phyloP scores from a whole-genome alignment of 805 yeast genomes.

The Jamesozyma jinghongensis region DNA sequence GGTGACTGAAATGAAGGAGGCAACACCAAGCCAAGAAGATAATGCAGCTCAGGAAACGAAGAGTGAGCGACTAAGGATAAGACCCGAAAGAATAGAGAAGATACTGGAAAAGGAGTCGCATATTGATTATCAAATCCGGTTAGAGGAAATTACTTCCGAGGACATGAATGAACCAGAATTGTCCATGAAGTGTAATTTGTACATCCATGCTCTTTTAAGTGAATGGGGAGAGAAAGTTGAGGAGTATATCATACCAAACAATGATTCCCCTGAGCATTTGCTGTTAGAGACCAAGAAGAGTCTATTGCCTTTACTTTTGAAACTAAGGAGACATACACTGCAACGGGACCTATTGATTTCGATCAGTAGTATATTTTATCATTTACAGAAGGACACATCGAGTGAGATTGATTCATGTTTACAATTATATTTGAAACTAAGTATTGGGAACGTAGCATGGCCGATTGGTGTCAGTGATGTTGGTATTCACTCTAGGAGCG shows the following conservation, averaged over 20 bases:
- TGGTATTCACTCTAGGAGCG: slow-evolving; percentile 70
- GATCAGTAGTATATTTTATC: slow-evolving; percentile 48
- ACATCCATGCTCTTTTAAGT: slow-evolving; percentile 28
- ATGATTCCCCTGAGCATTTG: slow-evolving; percentile 13
- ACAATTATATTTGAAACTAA: slow-evolving; percentile 62
- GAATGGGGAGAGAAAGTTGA: slow-evolving; percentile 30
- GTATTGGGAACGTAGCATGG: slow-evolving; percentile 87
- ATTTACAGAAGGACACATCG: slow-evolving; percentile 39
- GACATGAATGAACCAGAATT: slow-evolving; percentile 29
- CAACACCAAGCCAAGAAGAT: not conserved
- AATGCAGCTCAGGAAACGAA: not conserved
- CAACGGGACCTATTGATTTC: slow-evolving; percentile 39
- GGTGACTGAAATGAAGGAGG: not conserved
- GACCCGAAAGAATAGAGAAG: not conserved
- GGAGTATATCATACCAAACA: slow-evolving; percentile 11
- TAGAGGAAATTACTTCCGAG: slow-evolving; percentile 24
- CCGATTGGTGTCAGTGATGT: slow-evolving; percentile 78
- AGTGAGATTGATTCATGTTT: slow-evolving; percentile 29
- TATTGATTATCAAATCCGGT: slow-evolving; percentile 23
- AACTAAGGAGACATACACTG: slow-evolving; percentile 39
- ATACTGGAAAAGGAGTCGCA: slow-evolving; percentile 9
- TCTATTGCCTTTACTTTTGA: slow-evolving; percentile 44
- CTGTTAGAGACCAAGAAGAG: slow-evolving; percentile 40
- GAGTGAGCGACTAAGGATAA: not conserved
- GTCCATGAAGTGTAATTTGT: slow-evolving; percentile 37